Evolutionary conservation across 768 basidiomycete species (phyloP).

Genomic region (Hypholoma fasciculare): DNA sequence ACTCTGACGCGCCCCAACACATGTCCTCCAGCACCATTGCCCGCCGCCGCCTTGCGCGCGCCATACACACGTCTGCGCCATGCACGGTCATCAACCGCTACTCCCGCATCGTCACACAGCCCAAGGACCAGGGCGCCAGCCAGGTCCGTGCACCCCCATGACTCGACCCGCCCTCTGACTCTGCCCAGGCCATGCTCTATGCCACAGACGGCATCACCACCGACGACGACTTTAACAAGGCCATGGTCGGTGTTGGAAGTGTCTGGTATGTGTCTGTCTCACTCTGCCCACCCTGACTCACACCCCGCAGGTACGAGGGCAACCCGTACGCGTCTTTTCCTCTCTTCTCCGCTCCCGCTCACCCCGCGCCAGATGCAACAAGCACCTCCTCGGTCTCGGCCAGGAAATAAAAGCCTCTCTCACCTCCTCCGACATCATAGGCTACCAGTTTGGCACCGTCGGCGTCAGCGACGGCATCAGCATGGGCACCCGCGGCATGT

Average conservation of each 20-base stretch:
- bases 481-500: conserved; percentile 95
- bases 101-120: conserved; percentile 82
- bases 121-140: conserved; percentile 94
- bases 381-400: conserved; percentile 87
- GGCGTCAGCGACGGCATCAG: conserved; percentile 99
- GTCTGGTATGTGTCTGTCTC: conserved; percentile 70
- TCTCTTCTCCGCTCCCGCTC: conserved; percentile 6
- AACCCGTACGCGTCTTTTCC: conserved; percentile 75
- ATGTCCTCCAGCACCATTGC: conserved; percentile 18
- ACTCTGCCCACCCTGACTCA: conserved; percentile 2
- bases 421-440: conserved; percentile 68
- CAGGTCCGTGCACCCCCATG: conserved; percentile 50
- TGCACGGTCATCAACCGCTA: conserved; percentile 63
- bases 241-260: conserved; percentile 97
- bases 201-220: conserved; percentile 89
- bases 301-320: conserved; percentile 84
- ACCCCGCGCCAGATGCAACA: conserved; percentile 75
- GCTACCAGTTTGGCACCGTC: conserved; percentile 97
- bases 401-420: conserved; percentile 86
- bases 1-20: neutral
- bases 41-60: conserved; percentile 17
- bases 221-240: conserved; percentile 88
- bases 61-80: neutral
- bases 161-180: conserved; percentile 3
- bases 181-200: conserved; percentile 89